Percentiles rank a stretch among this genome's conserved stretches.
Evolutionary conservation across 352 stramenopile genomes (phyloP).

Genomic region (Pythium aphanidermatum): DNA sequence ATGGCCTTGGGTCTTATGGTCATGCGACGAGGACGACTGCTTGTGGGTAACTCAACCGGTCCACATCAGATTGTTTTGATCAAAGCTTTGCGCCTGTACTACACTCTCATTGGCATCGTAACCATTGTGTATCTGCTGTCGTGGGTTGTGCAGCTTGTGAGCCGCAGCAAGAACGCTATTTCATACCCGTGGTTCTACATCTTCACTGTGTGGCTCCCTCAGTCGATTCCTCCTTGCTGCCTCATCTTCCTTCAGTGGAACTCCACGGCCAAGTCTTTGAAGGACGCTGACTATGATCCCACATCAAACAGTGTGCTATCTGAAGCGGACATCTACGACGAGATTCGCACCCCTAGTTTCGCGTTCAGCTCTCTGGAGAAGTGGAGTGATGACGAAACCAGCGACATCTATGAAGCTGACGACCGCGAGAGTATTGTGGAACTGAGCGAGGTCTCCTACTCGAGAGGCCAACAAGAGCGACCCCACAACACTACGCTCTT

Average conservation of each 20-base stretch:
- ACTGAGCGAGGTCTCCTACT: conserved; percentile 14
- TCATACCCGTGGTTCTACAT: conserved; percentile 88
- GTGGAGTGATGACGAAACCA: conserved; percentile 40
- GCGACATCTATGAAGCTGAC: conserved; percentile 37
- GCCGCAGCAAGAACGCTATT: conserved; percentile 44
- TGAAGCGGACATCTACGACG: conserved; percentile 48
- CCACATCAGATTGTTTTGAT: conserved; percentile 74
- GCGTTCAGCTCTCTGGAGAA: conserved; percentile 61
- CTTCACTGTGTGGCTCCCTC: conserved; percentile 83
- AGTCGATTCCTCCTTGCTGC: conserved; percentile 79
- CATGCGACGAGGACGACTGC: conserved; percentile 71
- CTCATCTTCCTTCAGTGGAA: conserved; percentile 89
- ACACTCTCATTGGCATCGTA: conserved; percentile 79
- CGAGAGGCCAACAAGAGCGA: too few relatives aligned
- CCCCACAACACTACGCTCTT: conserved; percentile 1
- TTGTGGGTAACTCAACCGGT: conserved; percentile 64
- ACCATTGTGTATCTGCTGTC: conserved; percentile 81
- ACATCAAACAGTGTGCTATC: conserved; percentile 40
- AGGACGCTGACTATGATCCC: conserved; percentile 46
- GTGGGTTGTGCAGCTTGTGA: conserved; percentile 80
- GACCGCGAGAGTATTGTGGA: conserved; percentile 26
- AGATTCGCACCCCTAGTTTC: conserved; percentile 76
- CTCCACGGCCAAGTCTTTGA: conserved; percentile 73
- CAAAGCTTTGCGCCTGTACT: conserved; percentile 82
- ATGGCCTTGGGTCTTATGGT: conserved; percentile 84